These are phyloP conservation scores for Hyparrhenia diplandra DNA, from an alignment of 176 grass and related monocot species.

Conservation along the genomic window DNA sequence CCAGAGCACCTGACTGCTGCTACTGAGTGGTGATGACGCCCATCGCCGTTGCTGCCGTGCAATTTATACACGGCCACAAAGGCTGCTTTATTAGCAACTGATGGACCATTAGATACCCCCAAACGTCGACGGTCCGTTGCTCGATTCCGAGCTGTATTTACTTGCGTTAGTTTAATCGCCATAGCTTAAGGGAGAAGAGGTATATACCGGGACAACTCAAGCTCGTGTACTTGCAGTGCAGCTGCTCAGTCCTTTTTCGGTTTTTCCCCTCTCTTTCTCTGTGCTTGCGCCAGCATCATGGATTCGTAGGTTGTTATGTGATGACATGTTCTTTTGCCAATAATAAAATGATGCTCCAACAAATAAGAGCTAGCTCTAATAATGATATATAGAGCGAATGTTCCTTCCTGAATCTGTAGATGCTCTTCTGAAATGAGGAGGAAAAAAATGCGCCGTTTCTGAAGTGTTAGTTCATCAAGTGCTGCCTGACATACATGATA, in stretches of 20 bases:
- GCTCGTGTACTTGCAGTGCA: slow-evolving; percentile 28
- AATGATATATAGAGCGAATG: neutral
- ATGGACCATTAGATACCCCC: slow-evolving; percentile 34
- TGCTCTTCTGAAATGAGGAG: neutral
- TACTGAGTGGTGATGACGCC: slow-evolving; percentile 21
- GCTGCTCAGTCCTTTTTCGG: slow-evolving; percentile 15
- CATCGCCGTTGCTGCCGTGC: neutral
- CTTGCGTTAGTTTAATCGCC: slow-evolving; percentile 26
- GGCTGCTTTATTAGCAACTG: neutral
- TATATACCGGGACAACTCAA: slow-evolving; percentile 51
- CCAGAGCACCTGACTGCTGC: neutral
- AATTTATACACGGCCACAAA: slow-evolving; percentile 34
- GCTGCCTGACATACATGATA: neutral
- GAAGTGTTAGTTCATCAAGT: neutral
- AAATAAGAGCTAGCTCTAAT: neutral
- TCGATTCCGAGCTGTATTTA: slow-evolving; percentile 40
- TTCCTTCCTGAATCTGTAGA: neutral
- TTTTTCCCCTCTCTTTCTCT: neutral
- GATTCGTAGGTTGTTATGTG: slow-evolving; percentile 6
- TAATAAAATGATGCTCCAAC: neutral
- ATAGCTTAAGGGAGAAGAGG: neutral
- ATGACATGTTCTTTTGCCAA: neutral
- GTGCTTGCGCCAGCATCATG: slow-evolving; percentile 17
- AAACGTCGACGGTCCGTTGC: slow-evolving; percentile 25
- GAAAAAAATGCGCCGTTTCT: neutral